Base-by-base conservation (phyloP, 1,284 basidiomycete genomes). In the Sphagnurus paluster region DNA sequence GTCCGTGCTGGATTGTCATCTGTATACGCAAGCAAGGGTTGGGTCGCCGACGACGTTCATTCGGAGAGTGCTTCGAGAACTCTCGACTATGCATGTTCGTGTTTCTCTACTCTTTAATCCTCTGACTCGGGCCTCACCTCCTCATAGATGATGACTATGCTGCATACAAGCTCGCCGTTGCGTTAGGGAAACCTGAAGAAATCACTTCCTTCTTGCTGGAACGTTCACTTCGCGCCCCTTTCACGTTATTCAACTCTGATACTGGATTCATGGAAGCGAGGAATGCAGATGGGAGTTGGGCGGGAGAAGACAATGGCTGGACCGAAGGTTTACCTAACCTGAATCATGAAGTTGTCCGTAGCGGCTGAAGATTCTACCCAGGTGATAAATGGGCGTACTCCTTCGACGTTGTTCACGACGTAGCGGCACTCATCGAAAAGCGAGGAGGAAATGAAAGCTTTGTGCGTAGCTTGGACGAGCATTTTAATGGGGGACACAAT, bases 261-360 rank as follows among this genome's bases (percentile, higher is more conserved):
- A 88, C 86, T 0, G 85, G 85, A 1, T 90, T 92, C 57, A 91
- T 93, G 84, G 87, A 91, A 58, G 87, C 88, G 4, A 74, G 82
- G 29, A 82, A 85, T 48, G 72, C 74, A 11, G 74, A 79, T 56
- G 90, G 90, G 0, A 65, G 72, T 2, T 91, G 83, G 80, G 90
- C 87, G 1, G 87, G 90, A 11, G 71, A 74, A 21, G 75, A 81
- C 44, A 74, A 65, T 11, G 90, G 84, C 0, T 91, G 85, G 89
- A 90, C 84, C 5, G 89, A 90, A 67, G 90, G 69, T 69, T 17
- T 5, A 55, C 40, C 30, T 3, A 33, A 8, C 30, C n/a, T n/a
- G 10, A 9, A n/a, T 14, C 30, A n/a, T n/a, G n/a, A n/a, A n/a
- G n/a, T n/a, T n/a, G n/a, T n/a, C n/a, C n/a, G n/a, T n/a, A n/a